phyloP scores from a whole-genome alignment of 352 stramenopile species.

The Sclerospora graminicola region DNA sequence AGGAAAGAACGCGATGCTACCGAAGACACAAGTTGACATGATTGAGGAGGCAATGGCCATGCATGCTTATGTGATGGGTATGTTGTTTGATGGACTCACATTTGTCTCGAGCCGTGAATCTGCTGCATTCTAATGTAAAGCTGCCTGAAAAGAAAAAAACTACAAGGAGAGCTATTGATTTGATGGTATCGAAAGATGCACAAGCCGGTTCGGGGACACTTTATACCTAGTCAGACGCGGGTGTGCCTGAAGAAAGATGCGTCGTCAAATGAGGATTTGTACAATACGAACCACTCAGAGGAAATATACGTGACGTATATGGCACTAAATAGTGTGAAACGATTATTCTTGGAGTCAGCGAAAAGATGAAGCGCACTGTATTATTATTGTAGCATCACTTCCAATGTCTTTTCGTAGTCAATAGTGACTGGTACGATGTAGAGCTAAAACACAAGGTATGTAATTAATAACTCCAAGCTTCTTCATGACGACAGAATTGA shows the following conservation, averaged over 20 bases:
- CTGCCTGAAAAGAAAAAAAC: conserved; percentile 62
- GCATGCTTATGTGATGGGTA: conserved; percentile 72
- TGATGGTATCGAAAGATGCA: conserved; percentile 80
- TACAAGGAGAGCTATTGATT: conserved; percentile 47
- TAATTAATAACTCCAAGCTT: too few relatives aligned
- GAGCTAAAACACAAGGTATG: too few relatives aligned
- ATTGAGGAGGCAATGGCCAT: conserved; percentile 74
- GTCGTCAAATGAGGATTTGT: conserved; percentile 73
- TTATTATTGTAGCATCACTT: too few relatives aligned
- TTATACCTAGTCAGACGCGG: conserved; percentile 41
- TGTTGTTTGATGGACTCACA: conserved; percentile 69
- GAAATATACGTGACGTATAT: conserved; percentile 73
- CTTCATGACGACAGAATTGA: too few relatives aligned
- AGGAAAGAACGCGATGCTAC: conserved; percentile 35
- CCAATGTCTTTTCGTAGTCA: too few relatives aligned
- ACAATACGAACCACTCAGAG: conserved; percentile 55
- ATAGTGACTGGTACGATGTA: too few relatives aligned
- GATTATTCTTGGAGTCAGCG: conserved; percentile 73
- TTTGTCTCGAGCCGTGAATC: conserved; percentile 43
- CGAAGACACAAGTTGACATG: conserved; percentile 54
- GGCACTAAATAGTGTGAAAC: conserved; percentile 65
- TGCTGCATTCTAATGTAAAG: conserved; percentile 47
- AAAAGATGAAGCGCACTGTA: conserved; percentile 52
- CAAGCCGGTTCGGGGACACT: conserved; percentile 71
- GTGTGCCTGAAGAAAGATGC: conserved; percentile 74